A percentile compares a stretch with the other conserved stretches of the same genome.
Evolutionary conservation across 2,329 filamentous ascomycete genomes (phyloP).

Genomic region (Hypoxylon sp.): DNA sequence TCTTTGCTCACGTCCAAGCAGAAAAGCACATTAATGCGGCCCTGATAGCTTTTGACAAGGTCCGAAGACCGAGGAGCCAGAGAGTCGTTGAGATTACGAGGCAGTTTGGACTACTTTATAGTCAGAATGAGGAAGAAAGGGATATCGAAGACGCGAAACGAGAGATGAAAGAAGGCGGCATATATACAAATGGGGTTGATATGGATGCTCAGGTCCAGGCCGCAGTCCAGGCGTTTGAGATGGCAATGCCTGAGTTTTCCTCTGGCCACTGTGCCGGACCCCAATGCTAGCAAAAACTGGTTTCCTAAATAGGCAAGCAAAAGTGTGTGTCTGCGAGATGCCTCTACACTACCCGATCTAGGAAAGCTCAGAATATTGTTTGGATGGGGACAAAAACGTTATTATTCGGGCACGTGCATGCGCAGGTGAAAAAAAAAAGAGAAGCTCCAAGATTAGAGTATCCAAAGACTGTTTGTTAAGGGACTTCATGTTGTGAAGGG

Average conservation of each 20-base stretch:
- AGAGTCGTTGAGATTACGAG: constrained; percentile 27
- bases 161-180: constrained; percentile 25
- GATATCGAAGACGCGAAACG: constrained; percentile 21
- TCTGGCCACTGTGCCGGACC: too few relatives aligned
- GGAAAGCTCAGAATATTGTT: not conserved
- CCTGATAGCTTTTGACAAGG: not conserved
- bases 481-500: too few relatives aligned
- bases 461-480: too few relatives aligned
- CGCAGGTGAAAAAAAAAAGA: too few relatives aligned
- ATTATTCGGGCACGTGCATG: too few relatives aligned
- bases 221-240: not conserved
- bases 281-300: too few relatives aligned
- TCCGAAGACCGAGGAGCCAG: not conserved
- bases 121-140: constrained; percentile 20
- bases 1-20: constrained; percentile 15
- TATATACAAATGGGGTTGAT: constrained; percentile 19
- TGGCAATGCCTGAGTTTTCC: not conserved
- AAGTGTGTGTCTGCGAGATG: too few relatives aligned
- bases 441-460: too few relatives aligned
- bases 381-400: too few relatives aligned
- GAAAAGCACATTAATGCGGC: not conserved
- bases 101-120: constrained; percentile 29
- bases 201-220: constrained; percentile 26
- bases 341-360: too few relatives aligned
- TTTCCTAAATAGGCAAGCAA: too few relatives aligned